These are phyloP conservation scores for Colletotrichum tabaci DNA, from an alignment of 2,329 filamentous ascomycete genomes.

Conservation along the genomic window DNA sequence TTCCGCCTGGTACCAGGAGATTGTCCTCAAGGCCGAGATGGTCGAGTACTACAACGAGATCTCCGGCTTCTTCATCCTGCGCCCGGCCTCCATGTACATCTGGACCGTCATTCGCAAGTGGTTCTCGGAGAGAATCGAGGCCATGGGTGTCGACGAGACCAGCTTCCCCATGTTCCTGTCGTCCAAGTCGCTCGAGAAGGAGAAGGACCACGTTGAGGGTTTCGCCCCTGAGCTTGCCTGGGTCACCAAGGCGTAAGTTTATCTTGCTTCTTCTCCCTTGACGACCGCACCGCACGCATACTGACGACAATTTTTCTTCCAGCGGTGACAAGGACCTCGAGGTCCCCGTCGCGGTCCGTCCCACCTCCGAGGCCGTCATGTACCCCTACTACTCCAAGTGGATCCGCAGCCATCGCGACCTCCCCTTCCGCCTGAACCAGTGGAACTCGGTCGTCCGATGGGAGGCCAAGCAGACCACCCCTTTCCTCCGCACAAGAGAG, in stretches of 20 bases:
- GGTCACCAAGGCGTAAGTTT: constrained; percentile 84
- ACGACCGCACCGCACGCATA: not conserved
- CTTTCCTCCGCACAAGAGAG: constrained; percentile 91
- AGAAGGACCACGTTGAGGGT: constrained; percentile 98
- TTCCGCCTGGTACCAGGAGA: constrained; percentile 96
- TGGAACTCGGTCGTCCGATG: constrained; percentile 96
- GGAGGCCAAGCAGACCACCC: constrained; percentile 95
- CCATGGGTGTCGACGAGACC: constrained; percentile 92
- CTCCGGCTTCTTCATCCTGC: constrained; percentile 96
- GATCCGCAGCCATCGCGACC: constrained; percentile 96
- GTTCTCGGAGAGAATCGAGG: constrained; percentile 85
- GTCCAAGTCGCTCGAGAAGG: constrained; percentile 85
- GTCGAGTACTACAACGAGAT: constrained; percentile 96
- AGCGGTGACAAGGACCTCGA: constrained; percentile 95
- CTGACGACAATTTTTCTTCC: constrained; percentile 13
- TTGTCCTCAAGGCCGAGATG: constrained; percentile 97
- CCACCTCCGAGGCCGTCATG: constrained; percentile 85
- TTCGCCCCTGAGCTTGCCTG: constrained; percentile 94
- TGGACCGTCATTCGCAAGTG: constrained; percentile 77
- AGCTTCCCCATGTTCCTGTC: constrained; percentile 98
- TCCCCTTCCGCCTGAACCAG: constrained; percentile 94
- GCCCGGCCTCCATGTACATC: constrained; percentile 77
- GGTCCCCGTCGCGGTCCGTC: constrained; percentile 78
- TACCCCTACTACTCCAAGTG: constrained; percentile 97
- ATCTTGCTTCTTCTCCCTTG: not conserved